Base-by-base conservation (phyloP, 148 eudicot species). In the Nepenthes mirabilis region DNA sequence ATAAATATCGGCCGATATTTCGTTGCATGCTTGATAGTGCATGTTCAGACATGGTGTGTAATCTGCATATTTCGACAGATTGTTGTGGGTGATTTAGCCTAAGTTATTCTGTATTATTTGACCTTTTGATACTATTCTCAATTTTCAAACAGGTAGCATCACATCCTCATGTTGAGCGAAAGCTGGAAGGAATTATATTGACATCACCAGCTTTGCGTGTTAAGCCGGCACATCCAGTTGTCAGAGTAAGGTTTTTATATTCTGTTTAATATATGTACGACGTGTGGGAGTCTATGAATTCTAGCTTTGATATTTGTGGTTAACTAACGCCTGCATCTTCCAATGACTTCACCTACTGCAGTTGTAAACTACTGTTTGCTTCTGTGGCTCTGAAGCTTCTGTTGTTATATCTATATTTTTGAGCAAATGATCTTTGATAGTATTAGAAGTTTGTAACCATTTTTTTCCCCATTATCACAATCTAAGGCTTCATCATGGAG, bases 151-250 rank as follows among this genome's bases (percentile, higher is more conserved):
- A 87, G 95, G 87, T 87, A 0, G 80, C 79, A 43, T 74, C 84
- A 49, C 87, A 86, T 70, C 87, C 97, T 1, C 78, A 80, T 47
- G 55, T 90, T 53, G 72, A 72, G 69, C 61, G 60, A 13, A 61
- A 59, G 33, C 33, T 87, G 50, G 72, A 74, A n/a, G 97, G 97
- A 43, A 10, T 87, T 34, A 75, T 90, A 47, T 47, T 87, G 56
- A 86, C 97, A 33, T 87, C 97, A 37, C 95, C 97, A 14, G 95
- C 97, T 6, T 80, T 84, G 33, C 84, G 88, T 55, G 88, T 90
- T 58, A 79, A 80, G 61, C 87, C 95, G 2, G 76, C 95, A 5
- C 95, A 87, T 76, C 88, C 95, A 9, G 75, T 84, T 43, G 77
- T 90, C 50, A 55, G 77, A n/a, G 97, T 90, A 73, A 75, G 80